Conservation (phyloP, 75 land plant species). For the Chamaecyparis obtusa region DNA sequence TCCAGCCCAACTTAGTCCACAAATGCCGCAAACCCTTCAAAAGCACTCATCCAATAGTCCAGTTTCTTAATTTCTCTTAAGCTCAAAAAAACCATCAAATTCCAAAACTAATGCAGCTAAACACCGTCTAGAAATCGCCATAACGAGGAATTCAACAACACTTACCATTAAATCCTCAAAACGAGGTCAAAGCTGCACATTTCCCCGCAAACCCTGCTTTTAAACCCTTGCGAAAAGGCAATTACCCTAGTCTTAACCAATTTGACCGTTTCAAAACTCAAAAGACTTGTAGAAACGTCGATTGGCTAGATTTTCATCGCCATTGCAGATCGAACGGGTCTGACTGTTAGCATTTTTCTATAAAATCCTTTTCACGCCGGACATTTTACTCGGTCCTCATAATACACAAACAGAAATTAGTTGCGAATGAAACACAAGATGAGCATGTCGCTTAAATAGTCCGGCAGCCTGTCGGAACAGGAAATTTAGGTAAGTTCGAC, state of each 20-base stretch:
- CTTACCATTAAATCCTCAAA: background rate
- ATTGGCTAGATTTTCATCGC: background rate
- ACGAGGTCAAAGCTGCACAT: background rate
- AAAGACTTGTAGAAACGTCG: background rate
- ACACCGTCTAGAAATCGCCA: conserved; percentile 1
- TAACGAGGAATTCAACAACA: background rate
- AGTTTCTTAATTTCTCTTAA: background rate
- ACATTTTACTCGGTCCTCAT: background rate
- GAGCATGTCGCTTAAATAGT: background rate
- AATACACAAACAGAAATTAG: background rate
- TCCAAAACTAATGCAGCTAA: background rate
- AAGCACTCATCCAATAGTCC: background rate
- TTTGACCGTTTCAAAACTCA: background rate
- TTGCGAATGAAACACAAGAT: background rate
- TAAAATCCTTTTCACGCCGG: background rate
- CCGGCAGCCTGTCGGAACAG: background rate
- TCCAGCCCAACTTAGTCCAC: background rate
- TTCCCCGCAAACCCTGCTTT: background rate
- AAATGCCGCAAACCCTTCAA: background rate
- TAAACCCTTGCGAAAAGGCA: background rate
- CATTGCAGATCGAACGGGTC: background rate
- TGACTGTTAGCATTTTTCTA: background rate
- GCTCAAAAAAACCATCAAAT: background rate
- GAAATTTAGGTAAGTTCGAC: background rate
- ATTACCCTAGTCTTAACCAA: background rate